Conservation (phyloP, 2,329 filamentous ascomycete species). For the Cyanodermella asteris region DNA sequence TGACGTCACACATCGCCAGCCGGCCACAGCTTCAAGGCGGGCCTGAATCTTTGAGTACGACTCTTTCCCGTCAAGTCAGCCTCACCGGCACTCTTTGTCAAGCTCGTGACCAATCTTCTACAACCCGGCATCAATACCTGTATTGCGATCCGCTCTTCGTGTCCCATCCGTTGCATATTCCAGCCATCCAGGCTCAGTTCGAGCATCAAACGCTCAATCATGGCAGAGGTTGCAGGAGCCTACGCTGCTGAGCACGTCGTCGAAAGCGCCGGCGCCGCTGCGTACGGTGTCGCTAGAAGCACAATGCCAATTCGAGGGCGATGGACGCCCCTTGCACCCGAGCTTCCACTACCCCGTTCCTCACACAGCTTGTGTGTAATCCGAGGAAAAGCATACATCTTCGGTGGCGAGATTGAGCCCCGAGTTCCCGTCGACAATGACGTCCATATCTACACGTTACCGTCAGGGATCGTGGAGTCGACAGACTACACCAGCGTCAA, state of each 20-base stretch:
- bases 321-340: slow-evolving; percentile 17
- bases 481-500: slow-evolving; percentile 39
- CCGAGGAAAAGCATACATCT: slow-evolving; percentile 40
- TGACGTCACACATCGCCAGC: no score
- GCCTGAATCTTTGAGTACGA: no score
- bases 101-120: no score
- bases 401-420: slow-evolving; percentile 51
- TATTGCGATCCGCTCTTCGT: no score
- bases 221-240: slow-evolving; percentile 5
- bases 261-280: slow-evolving; percentile 6
- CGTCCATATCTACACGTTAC: slow-evolving; percentile 43
- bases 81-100: no score
- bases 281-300: slow-evolving; percentile 5
- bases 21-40: no score
- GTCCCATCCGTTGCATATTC: no score
- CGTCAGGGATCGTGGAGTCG: slow-evolving; percentile 29
- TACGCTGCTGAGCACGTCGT: slow-evolving; percentile 6
- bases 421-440: slow-evolving; percentile 50
- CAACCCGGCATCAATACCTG: no score
- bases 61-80: no score
- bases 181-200: no score
- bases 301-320: slow-evolving; percentile 7
- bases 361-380: slow-evolving; percentile 49
- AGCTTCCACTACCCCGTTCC: slow-evolving; percentile 42
- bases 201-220: no score